Evolutionary conservation across 306 rosid species (phyloP), one percentile per base, ranked within the genome.

Genomic region (Cyclanthera cordifolia): DNA sequence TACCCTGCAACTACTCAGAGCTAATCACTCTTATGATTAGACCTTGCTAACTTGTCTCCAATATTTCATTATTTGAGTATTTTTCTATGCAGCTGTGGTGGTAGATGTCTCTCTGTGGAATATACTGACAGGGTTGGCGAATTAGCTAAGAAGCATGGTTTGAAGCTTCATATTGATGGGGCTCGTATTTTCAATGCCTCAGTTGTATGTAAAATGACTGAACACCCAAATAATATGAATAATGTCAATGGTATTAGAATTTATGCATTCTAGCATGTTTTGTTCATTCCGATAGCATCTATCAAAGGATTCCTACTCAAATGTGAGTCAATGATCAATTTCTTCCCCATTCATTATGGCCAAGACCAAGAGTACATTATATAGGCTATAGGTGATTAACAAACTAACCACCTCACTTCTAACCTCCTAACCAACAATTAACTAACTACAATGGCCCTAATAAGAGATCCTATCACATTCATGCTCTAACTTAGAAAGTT

Each of bases 141-240:
- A 66, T 37, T 93, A 64, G 95, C 98, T 47, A 85, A 82, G 88
- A 82, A 82, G 79, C 91, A 93, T 52, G 98, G 94, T 49, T 64
- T 89, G 78, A 86, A 86, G 83, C 96, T 93, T 87, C 98, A 89
- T 74, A 86, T 93, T 59, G 96, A 89, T 72, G 98, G 98, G 55
- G 98, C 98, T 46, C 95, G 96, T 8, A 84, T 93, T 78, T 93
- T 93, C 78, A 93, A 93, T 37, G 91, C 98, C 59, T 77, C 95
- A 10, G 79, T 79, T 80, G 96, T 89, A 74, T 81, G 98, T 79
- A 64, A 53, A 50, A n/a, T 53, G 13, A 55, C 56, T 53, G 9
- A 59, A 58, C 46, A 24, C 41, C 19, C 21, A 28, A 8, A 2
- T 23, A 13, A 0, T 45, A n/a, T n/a, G n/a, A n/a, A 11, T 25